Percentiles rank a stretch among this genome's conserved stretches.
phyloP scores from a whole-genome alignment of 2,329 filamentous ascomycete species.

The Aspergillus ibericus region DNA sequence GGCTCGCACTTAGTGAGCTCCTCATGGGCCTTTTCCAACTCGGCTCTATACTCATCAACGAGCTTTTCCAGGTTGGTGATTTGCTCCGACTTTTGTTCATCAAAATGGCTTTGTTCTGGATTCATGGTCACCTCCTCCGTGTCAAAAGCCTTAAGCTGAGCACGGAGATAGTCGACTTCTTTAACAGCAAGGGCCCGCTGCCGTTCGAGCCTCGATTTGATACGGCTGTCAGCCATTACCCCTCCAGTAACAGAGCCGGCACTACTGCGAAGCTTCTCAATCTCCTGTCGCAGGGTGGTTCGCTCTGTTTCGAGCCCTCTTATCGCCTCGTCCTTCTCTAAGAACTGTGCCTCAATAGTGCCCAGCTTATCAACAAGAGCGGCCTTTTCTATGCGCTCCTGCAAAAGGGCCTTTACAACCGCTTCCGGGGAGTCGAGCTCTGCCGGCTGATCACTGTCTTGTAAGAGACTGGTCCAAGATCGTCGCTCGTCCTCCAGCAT shows the following conservation, averaged over 20 bases:
- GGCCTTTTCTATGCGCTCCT: constrained; percentile 77
- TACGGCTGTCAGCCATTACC: constrained; percentile 62
- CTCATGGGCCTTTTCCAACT: constrained; percentile 71
- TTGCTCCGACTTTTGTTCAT: constrained; percentile 71
- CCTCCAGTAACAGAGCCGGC: constrained; percentile 41
- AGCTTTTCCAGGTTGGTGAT: constrained; percentile 82
- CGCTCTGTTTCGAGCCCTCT: constrained; percentile 71
- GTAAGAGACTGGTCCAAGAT: constrained; percentile 83
- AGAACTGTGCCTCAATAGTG: constrained; percentile 72
- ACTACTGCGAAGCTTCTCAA: constrained; percentile 67
- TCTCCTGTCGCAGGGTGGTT: constrained; percentile 61
- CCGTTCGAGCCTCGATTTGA: constrained; percentile 74
- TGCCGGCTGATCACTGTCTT: constrained; percentile 63
- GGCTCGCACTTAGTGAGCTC: constrained; percentile 69
- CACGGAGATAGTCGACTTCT: constrained; percentile 90
- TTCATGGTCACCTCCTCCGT: constrained; percentile 85
- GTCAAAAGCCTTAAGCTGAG: constrained; percentile 85
- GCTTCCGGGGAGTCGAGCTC: constrained; percentile 88
- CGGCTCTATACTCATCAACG: constrained; percentile 79
- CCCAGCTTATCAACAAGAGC: constrained; percentile 80
- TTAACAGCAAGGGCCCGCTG: constrained; percentile 84
- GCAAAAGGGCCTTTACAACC: constrained; percentile 78
- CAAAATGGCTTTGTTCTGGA: constrained; percentile 65
- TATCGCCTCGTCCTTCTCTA: constrained; percentile 74
- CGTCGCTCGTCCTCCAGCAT: constrained; percentile 83